phyloP scores from a whole-genome alignment of 2,329 filamentous ascomycete species.

The Cytospora leucostoma region DNA sequence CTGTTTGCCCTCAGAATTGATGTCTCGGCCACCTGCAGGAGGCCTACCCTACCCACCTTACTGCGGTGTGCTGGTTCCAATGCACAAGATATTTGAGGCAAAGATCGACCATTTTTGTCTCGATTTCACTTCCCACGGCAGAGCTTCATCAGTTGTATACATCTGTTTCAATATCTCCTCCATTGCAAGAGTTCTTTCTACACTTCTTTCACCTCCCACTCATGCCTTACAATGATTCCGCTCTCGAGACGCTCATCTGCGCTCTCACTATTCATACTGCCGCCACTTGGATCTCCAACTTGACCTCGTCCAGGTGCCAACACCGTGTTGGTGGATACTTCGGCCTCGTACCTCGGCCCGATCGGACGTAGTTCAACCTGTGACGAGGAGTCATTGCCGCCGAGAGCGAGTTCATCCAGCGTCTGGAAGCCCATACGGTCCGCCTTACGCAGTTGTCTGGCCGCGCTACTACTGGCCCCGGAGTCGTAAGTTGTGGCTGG shows the following conservation, averaged over 20 bases:
- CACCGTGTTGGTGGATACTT: neutral
- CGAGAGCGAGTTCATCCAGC: neutral
- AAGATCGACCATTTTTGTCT: too few species aligned
- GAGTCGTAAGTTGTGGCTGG: neutral
- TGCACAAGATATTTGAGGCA: too few species aligned
- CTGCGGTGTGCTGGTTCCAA: too few species aligned
- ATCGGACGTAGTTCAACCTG: neutral
- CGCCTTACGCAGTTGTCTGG: neutral
- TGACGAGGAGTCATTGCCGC: neutral
- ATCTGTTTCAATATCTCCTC: too few species aligned
- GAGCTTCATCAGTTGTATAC: too few species aligned
- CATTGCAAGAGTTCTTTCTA: neutral
- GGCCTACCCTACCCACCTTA: neutral
- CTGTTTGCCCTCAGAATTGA: neutral
- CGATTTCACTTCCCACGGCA: too few species aligned
- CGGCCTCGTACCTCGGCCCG: neutral
- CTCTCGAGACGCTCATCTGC: neutral
- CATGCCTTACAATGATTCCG: neutral
- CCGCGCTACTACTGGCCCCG: neutral
- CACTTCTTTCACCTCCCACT: neutral
- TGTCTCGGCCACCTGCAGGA: conserved; percentile 9
- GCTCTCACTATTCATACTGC: neutral
- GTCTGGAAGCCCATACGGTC: neutral
- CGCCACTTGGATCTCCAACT: neutral
- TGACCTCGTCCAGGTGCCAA: neutral